Evolutionary conservation across 1,284 basidiomycete genomes (phyloP), one percentile per base, ranked within the genome.

Genomic region (Pyrrhoderma lamaoense): DNA sequence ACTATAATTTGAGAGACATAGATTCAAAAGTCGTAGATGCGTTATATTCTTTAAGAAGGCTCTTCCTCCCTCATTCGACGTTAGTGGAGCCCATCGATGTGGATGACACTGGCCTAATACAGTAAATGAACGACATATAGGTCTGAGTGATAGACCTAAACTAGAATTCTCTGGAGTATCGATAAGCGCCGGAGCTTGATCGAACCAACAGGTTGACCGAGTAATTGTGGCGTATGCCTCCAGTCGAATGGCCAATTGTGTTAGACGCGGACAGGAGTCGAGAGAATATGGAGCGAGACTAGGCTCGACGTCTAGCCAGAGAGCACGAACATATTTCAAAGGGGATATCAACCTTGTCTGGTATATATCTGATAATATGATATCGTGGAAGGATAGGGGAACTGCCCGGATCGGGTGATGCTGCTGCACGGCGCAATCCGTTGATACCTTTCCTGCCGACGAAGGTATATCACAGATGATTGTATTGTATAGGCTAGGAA

Each of bases 1-100:
- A 52, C 51, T 56, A 51, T 56, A 56, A 22, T 52, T 50, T 18
- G 54, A 56, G 1, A 56, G 54, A 49, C 54, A 56, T 25, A 56
- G 45, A 35, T 56, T 56, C 27, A 56, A 50, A 14, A 56, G 35
- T 9, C 54, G 50, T 8, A 56, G 40, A 38, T 56, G 54, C 8
- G 54, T 56, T 38, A 56, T 45, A 14, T 47, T 46, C 18, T 45
- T 45, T 16, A 56, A 42, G 36, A 56, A 56, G 4, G 54, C 42
- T 18, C 45, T 47, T 11, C 54, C 54, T 11, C 45, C 37, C 11
- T 45, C 39, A 36, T 38, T 51, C 8, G 46, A 42, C 7, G 51
- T 56, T 40, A 56, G 43, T 3, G 50, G 46, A n/a, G 42, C 47
- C 54, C 54, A 56, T 13, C 54, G 54, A 27, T 49, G 45, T 9